Evolutionary conservation across 345 rosid genomes (phyloP), one percentile per base, ranked within the genome.

Genomic region (Rhizophora apiculata): DNA sequence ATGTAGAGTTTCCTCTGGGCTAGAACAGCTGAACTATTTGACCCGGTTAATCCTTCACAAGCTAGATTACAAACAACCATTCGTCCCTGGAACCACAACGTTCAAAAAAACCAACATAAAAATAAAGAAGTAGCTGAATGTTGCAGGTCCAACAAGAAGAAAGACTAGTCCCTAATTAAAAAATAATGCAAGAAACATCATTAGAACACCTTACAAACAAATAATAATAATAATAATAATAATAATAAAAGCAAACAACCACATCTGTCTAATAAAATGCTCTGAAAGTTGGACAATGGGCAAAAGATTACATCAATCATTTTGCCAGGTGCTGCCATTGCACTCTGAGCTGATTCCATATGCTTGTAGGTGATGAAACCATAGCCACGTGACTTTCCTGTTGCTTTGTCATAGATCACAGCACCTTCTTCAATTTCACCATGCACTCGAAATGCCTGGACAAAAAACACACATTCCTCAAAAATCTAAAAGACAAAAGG

Each of bases 391-490:
- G 93, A 88, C 72, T 84, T 88, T 72, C 89, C 91, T 0, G 91
- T 83, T 68, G 80, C 72, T 74, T 88, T 88, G 74, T 88, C 93
- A 74, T 82, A 79, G 69, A 88, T 83, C 11, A 86, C 90, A 72
- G 90, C 88, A 56, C 90, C 93, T 81, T 88, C 93, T 78, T 88
- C 92, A 55, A 88, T 81, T 75, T 88, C 93, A 63, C 93, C 93
- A 75, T 86, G 90, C 58, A 70, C 64, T 62, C 0, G 81, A 78
- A 88, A 88, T 62, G 90, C 90, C 93, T 88, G 79, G 61, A 71
- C 6, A 55, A 75, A 64, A 81, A 62, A 34, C 24, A 37, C 27
- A 62, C 7, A 21, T 13, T 5, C 60, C 27, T 39, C 53, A 67
- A 24, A 54, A 37, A 29, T 46, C 48, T 3, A 7, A 32, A 37